These are phyloP conservation scores for Malassezia arunalokei DNA, from an alignment of 1,284 basidiomycete genomes.

Conservation along the genomic window DNA sequence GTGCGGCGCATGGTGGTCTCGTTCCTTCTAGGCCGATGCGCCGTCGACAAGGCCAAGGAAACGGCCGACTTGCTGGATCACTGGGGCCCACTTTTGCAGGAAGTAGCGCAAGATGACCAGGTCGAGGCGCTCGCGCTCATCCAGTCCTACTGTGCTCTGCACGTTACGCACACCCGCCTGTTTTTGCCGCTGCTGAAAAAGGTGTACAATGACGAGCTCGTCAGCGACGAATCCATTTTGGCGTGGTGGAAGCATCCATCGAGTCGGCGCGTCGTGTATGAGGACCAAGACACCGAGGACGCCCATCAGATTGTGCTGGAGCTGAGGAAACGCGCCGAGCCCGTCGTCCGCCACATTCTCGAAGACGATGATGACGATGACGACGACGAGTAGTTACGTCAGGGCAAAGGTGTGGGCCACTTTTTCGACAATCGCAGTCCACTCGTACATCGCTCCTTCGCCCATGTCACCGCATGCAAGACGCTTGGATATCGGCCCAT, in stretches of 20 bases:
- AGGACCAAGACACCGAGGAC: constrained; percentile 13
- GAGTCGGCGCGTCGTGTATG: constrained; percentile 8
- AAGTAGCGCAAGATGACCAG: constrained; percentile 44
- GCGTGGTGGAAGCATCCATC: constrained; percentile 45
- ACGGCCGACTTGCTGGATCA: constrained; percentile 39
- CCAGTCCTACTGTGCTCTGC: constrained; percentile 33
- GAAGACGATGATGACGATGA: constrained; percentile 43
- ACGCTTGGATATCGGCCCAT: constrained; percentile 71
- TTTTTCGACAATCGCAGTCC: constrained; percentile 25
- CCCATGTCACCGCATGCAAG: constrained; percentile 89
- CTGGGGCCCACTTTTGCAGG: constrained; percentile 47
- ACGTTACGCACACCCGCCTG: constrained; percentile 22
- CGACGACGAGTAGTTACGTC: constrained; percentile 12
- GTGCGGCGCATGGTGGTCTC: constrained; percentile 68
- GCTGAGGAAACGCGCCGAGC: constrained; percentile 45
- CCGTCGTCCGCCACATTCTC: constrained; percentile 46
- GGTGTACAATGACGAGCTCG: constrained; percentile 48
- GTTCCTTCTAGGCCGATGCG: constrained; percentile 30
- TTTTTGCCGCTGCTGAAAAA: constrained; percentile 47
- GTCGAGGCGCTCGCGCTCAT: constrained; percentile 44
- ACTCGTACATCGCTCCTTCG: constrained; percentile 46
- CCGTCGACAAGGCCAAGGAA: constrained; percentile 23
- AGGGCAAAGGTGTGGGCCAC: constrained; percentile 16
- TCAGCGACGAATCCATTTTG: constrained; percentile 47
- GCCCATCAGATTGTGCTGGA: constrained; percentile 36